Evolutionary conservation across 768 basidiomycete species (phyloP).

Genomic region (Xerocomellus chrysenteron): DNA sequence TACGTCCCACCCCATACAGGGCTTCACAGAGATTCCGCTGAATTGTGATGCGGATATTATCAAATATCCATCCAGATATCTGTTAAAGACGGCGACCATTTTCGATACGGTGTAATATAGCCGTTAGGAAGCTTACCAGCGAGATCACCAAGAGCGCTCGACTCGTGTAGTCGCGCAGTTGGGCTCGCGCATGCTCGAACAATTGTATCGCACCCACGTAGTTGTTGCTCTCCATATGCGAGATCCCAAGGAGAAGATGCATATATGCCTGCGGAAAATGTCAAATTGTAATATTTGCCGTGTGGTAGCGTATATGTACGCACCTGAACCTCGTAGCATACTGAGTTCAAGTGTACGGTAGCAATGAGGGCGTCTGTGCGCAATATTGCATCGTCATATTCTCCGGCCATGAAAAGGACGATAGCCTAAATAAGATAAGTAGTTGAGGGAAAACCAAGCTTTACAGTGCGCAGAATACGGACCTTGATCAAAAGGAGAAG

Average conservation of each 20-base stretch:
- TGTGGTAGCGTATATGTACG: not conserved
- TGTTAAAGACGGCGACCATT: not conserved
- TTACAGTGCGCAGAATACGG: not conserved
- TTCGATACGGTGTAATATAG: not conserved
- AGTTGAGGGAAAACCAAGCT: not conserved
- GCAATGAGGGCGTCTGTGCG: not conserved
- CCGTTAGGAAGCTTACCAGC: not conserved
- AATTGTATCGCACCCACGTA: not conserved
- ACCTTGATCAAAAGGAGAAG: constrained; percentile 4
- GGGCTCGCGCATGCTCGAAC: not conserved
- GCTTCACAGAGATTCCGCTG: constrained; percentile 4
- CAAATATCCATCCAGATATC: constrained; percentile 12
- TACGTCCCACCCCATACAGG: not conserved
- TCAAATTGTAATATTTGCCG: not conserved
- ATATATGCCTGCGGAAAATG: constrained; percentile 5
- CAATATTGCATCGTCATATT: constrained; percentile 5
- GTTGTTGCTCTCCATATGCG: not conserved
- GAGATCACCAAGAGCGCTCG: not conserved
- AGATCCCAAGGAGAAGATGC: constrained; percentile 5
- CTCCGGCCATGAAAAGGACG: constrained; percentile 4
- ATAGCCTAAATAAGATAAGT: not conserved
- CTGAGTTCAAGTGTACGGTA: not conserved
- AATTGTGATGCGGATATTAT: not conserved
- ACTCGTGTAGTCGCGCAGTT: not conserved
- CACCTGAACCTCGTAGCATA: not conserved